Base-by-base conservation (phyloP, 805 yeast genomes). In the Candida jianshihensis region DNA sequence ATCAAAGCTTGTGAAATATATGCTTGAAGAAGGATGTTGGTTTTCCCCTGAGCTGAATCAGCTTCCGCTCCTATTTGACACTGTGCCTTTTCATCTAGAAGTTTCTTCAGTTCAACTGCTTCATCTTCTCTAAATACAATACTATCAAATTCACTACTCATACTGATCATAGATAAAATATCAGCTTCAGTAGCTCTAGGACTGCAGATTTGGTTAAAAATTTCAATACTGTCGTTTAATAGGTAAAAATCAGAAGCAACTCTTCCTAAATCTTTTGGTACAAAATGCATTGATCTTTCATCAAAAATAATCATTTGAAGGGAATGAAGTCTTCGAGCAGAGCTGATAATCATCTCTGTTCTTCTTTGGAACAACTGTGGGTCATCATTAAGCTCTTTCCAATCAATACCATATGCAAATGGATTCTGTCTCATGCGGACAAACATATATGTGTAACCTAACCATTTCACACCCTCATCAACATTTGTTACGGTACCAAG, bases 391-490 rank as follows among this genome's bases (percentile, higher is more conserved):
- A 94, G 54, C 44, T 87, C 95, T 43, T 74, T 75, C 92, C 96
- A 88, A 31, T 77, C 86, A 32, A 94, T 75, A 19, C 95, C 98
- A 53, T 92, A 92, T 0, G 83, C 81, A 54, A 88, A 80, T 2
- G 99, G 98, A 45, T 88, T 90, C 53, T 87, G 84, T 40, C 82
- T 76, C 98, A 92, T 92, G 39, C 99, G 67, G 4, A 90, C 97
- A 62, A 75, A 81, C 73, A 92, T 68, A 53, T 92, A 92, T 0
- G 98, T 92, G 50, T 94, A 92, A 4, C 98, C 97, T n/a, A 92
- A 66, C 99, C 99, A 92, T 44, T 81, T 86, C 1, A 92, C 82
- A 38, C 89, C 99, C 61, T 92, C 98, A 21, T 85, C 95, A 10
- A 92, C 78, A 51, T 81, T 89, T 1, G 97, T 87, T 2, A 92